Conservation (phyloP, 257 asterid species). For the Nicotiana knightiana region DNA sequence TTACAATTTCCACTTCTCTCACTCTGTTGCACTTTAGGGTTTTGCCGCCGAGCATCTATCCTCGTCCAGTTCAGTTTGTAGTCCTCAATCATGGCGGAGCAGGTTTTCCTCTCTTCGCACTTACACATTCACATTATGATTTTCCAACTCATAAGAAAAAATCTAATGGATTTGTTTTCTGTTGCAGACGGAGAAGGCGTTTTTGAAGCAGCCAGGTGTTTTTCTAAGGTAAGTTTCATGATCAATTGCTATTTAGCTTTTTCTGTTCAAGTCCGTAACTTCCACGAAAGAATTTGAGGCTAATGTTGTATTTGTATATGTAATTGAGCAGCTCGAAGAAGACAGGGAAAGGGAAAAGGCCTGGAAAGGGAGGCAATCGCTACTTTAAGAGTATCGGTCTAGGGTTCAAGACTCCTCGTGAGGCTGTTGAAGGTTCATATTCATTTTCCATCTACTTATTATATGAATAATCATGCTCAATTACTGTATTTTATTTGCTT, state of each 20-base stretch:
- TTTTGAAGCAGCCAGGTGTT: constrained; percentile 17
- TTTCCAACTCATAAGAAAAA: neutral
- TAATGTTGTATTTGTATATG: neutral
- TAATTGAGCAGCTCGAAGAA: constrained; percentile 34
- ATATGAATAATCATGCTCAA: neutral
- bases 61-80: neutral
- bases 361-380: constrained; percentile 45
- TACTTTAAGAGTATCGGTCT: constrained; percentile 40
- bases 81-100: constrained; percentile 9
- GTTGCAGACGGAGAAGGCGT: constrained; percentile 14
- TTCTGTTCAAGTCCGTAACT: neutral
- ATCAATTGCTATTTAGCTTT: neutral
- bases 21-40: neutral
- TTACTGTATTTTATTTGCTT: neutral
- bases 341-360: constrained; percentile 40
- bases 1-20: neutral
- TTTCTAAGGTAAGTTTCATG: neutral
- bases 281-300: neutral
- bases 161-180: neutral
- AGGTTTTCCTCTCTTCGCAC: neutral
- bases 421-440: constrained; percentile 32
- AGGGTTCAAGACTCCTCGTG: constrained; percentile 40
- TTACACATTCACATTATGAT: neutral
- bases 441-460: neutral
- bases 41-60: neutral